Evolutionary conservation across 768 basidiomycete species (phyloP).

Genomic region (Mycena alexandri): DNA sequence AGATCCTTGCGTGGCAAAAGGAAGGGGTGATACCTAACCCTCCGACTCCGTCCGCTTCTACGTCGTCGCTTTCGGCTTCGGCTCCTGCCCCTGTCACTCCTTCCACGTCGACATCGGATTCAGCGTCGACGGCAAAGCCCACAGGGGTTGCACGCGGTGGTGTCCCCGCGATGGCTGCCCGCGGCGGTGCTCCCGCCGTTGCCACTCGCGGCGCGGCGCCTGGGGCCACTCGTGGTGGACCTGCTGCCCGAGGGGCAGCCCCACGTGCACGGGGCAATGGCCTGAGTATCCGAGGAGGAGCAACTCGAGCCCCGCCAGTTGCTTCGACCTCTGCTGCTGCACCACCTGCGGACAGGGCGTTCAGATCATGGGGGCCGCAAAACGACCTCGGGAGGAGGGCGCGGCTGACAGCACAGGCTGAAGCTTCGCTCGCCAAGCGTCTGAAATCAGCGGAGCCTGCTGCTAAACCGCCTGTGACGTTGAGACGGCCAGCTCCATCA

Average conservation of each 20-base stretch:
- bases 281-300: constrained; percentile 49
- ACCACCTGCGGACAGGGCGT: constrained; percentile 53
- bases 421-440: constrained; percentile 76
- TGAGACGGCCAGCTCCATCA: constrained; percentile 47
- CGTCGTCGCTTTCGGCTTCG: constrained; percentile 35
- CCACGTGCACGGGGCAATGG: constrained; percentile 47
- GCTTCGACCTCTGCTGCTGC: constrained; percentile 45
- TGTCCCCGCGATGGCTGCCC: constrained; percentile 12
- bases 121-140: constrained; percentile 39
- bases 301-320: constrained; percentile 32
- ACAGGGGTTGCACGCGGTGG: constrained; percentile 1
- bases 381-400: constrained; percentile 73
- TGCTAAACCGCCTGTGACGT: constrained; percentile 46
- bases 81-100: constrained; percentile 40
- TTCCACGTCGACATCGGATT: constrained; percentile 5
- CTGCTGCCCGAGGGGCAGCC: constrained; percentile 24
- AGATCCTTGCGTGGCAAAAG: constrained; percentile 69
- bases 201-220: constrained; percentile 41
- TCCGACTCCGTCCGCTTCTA: constrained; percentile 42
- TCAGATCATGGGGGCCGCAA: constrained; percentile 77
- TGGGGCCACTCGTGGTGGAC: constrained; percentile 41
- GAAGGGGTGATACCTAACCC: constrained; percentile 54
- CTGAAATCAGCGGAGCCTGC: constrained; percentile 66
- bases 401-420: constrained; percentile 57
- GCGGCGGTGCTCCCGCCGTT: constrained; percentile 22